Base-by-base conservation (phyloP, 176 grass and related monocot genomes). In the Rhynchospora pubera region DNA sequence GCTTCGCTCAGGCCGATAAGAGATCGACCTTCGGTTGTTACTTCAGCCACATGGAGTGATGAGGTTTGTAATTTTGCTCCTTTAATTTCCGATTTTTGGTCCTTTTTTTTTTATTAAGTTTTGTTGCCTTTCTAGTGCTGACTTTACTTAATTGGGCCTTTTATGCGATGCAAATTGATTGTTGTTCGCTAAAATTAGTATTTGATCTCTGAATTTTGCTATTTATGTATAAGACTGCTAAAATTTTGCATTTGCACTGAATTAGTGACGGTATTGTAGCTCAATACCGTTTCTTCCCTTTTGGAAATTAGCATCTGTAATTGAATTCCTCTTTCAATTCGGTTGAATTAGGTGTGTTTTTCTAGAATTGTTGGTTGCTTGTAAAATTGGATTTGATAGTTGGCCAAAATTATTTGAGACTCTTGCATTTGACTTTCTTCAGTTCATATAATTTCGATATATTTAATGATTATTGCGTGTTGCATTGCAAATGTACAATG, bases 1-100 rank as follows among this genome's bases (percentile, higher is more conserved):
- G 44, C 39, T 16, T 86, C 89, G 48, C 87, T 99, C 78, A 90
- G 96, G 53, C 96, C 96, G 34, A 85, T 99, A 56, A 85, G 93
- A 82, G 91, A 90, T 65, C 89, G 85, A 60, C 89, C 86, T 65
- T 69, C 82, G 14, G 30, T 56, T 39, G 82, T 78, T 47, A 72
- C 90, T 55, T 56, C 83, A 19, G 84, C 89, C 26, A 82, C 91
- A 63, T 99, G 96, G 96, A 86, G 77, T 52, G 87, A 95, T 80
- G 92, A 95, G 96, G 93, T 99, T 79, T 85, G 82, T 57, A 67
- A 13, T 47, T 64, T 58, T 48, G n/a, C 57, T 16, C 42, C 18
- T 32, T 78, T 79, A 71, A 1, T 0, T 78, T 56, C 56, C 55
- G 23, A 34, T 30, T n/a, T n/a, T 81, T 74, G 8, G 44, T 7